Base-by-base conservation (phyloP, 371 early-diverging fungal species). In the Funneliformis caledonium region DNA sequence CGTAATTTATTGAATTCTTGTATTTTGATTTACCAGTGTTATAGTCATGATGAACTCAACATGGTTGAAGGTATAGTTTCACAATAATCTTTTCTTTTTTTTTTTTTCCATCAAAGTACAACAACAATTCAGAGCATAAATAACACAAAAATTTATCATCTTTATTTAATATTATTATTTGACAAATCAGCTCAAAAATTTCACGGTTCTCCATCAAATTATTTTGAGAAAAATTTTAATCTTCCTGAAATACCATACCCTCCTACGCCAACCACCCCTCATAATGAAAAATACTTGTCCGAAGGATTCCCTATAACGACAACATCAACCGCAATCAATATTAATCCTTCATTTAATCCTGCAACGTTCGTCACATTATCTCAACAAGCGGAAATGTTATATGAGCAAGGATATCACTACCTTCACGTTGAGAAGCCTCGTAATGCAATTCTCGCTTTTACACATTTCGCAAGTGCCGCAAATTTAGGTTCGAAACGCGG, bases 371-470 rank as follows among this genome's bases (percentile, higher is more conserved):
- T 43, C n/a, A n/a, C 33, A 11, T 45, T 69, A 31, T 42, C 26
- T 31, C 64, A 72, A 48, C 72, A 72, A 72, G 72, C 72, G 14
- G 73, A 72, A 31, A 4, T 10, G 9, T 61, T 48, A n/a, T 60
- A 75, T 61, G 47, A 75, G 16, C 76, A 60, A 75, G 76, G 76
- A n/a, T 61, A 75, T 16, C 61, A 45, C 60, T 60, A 45, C 19
- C 76, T 75, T 61, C 76, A 75, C 19, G 12, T 37, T 16, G 76
- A 19, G n/a, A 75, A 56, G 7, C 76, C 76, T 60, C 59, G 61
- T 19, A 42, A 75, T 10, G 22, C 43, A 11, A 1, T 2, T 22
- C 19, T 60, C 14, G 76, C 76, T 3, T 75, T 75, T 61, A 14
- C 11, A 43, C 10, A 4, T 43, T 75, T 75, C 42, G 16, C 45